These are phyloP conservation scores for Ganoderma resinaceum DNA, from an alignment of 1,284 basidiomycete genomes.

Conservation along the genomic window DNA sequence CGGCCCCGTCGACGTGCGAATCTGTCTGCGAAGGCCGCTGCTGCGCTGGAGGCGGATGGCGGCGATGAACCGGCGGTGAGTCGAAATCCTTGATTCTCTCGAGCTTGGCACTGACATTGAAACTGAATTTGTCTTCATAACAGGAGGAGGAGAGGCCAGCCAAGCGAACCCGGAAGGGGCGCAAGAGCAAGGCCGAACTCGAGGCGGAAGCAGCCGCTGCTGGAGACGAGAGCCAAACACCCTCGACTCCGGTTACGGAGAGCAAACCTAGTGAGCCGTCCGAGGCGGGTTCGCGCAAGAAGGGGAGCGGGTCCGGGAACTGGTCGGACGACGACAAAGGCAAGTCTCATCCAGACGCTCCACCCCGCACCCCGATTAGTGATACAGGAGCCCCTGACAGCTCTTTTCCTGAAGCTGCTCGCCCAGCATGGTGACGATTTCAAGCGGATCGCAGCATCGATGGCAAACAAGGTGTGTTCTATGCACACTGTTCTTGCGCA, in stretches of 20 bases:
- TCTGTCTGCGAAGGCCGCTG: slow-evolving; percentile 37
- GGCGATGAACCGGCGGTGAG: slow-evolving; percentile 47
- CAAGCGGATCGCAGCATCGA: slow-evolving; percentile 73
- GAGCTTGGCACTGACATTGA: background rate
- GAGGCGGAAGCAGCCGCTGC: slow-evolving; percentile 22
- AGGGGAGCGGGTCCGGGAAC: slow-evolving; percentile 36
- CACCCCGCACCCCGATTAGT: slow-evolving; percentile 49
- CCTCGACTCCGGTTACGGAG: slow-evolving; percentile 25
- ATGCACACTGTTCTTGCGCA: background rate
- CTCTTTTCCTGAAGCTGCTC: slow-evolving; percentile 68
- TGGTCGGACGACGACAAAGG: slow-evolving; percentile 71
- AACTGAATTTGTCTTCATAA: slow-evolving; percentile 19
- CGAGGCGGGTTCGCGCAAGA: slow-evolving; percentile 45
- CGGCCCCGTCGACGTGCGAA: slow-evolving; percentile 44
- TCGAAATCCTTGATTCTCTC: background rate
- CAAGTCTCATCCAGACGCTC: slow-evolving; percentile 40
- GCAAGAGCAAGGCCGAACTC: slow-evolving; percentile 36
- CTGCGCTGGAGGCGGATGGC: slow-evolving; percentile 34
- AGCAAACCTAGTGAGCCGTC: slow-evolving; percentile 41
- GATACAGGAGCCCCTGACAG: slow-evolving; percentile 50
- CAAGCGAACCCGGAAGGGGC: slow-evolving; percentile 42
- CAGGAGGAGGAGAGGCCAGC: slow-evolving; percentile 38
- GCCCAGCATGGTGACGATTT: slow-evolving; percentile 78
- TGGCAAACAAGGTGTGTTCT: slow-evolving; percentile 71
- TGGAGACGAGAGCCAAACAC: slow-evolving; percentile 2